Conservation (phyloP, 176 grass and related monocot species). For the Leersia perrieri region DNA sequence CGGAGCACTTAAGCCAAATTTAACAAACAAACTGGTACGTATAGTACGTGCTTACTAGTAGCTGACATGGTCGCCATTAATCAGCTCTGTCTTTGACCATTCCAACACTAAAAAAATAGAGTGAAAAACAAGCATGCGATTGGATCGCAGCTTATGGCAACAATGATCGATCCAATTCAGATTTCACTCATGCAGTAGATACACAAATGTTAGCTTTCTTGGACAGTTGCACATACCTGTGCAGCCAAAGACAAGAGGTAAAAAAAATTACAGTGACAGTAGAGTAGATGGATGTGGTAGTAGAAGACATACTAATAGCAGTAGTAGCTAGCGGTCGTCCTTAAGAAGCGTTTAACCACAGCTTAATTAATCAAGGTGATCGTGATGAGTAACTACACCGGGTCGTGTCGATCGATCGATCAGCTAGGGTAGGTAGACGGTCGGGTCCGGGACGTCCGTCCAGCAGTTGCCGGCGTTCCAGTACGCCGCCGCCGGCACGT, state of each 20-base stretch:
- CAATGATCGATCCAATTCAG: not conserved
- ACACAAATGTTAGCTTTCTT: conserved; percentile 42
- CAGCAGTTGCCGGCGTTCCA: conserved; percentile 49
- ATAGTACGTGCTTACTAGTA: not conserved
- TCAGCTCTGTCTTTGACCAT: conserved; percentile 6
- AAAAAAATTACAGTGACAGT: not conserved
- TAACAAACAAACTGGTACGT: conserved; percentile 27
- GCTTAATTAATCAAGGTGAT: conserved; percentile 38
- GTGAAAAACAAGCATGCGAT: not conserved
- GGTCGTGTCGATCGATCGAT: too few relatives aligned
- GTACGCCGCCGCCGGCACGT: conserved; percentile 29
- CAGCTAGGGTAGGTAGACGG: conserved; percentile 54
- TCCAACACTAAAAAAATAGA: not conserved
- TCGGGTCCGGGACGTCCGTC: conserved; percentile 44
- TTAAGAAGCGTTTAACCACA: conserved; percentile 37
- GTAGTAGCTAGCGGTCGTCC: conserved; percentile 22
- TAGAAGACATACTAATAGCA: not conserved
- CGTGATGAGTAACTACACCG: conserved; percentile 17
- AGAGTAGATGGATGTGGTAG: not conserved
- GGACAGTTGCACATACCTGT: conserved; percentile 32
- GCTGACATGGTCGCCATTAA: not conserved
- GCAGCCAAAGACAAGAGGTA: not conserved
- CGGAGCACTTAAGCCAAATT: not conserved
- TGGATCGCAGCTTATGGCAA: not conserved
- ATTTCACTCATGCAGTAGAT: not conserved